phyloP scores from a whole-genome alignment of 2,329 filamentous ascomycete genomes.

The Cytospora schulzeri region DNA sequence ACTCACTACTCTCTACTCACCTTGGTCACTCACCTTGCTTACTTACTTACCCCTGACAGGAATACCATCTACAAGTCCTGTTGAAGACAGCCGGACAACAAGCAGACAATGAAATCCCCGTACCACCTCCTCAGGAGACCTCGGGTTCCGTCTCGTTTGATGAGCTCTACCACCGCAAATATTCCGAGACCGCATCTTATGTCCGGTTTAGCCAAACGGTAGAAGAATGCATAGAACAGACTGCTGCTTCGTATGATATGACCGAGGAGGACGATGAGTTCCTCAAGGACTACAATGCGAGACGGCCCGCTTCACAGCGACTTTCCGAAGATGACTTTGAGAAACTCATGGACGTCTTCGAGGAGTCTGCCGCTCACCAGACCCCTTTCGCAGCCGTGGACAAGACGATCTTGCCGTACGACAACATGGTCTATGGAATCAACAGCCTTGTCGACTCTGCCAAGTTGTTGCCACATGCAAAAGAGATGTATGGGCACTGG shows the following conservation, averaged over 20 bases:
- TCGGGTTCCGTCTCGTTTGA: conserved; percentile 74
- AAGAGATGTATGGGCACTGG: conserved; percentile 90
- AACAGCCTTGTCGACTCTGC: conserved; percentile 46
- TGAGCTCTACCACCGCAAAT: conserved; percentile 77
- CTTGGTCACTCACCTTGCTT: conserved; percentile 29
- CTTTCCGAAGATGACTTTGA: conserved; percentile 93
- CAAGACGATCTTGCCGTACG: conserved; percentile 78
- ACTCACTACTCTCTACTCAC: too few species aligned
- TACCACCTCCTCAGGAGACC: conserved; percentile 63
- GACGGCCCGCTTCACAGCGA: conserved; percentile 62
- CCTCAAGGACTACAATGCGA: conserved; percentile 81
- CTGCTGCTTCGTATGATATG: conserved; percentile 78
- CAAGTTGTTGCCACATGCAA: conserved; percentile 62
- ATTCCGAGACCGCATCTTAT: conserved; percentile 86
- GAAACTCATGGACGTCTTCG: conserved; percentile 91
- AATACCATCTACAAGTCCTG: conserved; percentile 92
- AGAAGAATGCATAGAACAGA: conserved; percentile 85
- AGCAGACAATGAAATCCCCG: conserved; percentile 64
- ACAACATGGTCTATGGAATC: conserved; percentile 72
- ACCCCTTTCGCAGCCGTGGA: conserved; percentile 90
- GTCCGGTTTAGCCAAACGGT: conserved; percentile 98
- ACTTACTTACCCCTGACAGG: conserved; percentile 56
- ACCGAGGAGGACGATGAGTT: conserved; percentile 86
- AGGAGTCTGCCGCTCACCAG: conserved; percentile 79
- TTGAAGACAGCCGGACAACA: conserved; percentile 58